Conservation (phyloP, 1,139 yeast genomes). For the Protomyces inouyei region DNA sequence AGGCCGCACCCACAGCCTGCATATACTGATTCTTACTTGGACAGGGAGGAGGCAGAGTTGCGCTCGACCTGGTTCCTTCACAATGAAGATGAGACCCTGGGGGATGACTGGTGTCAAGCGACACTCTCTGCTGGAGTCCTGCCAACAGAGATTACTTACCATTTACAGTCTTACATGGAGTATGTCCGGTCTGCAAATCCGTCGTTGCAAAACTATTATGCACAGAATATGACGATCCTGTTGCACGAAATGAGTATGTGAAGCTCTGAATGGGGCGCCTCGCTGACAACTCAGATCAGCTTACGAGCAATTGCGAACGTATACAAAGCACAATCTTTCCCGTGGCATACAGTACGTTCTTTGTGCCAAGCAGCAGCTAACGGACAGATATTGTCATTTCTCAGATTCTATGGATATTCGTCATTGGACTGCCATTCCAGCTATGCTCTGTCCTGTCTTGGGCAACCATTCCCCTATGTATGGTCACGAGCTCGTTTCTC, state of each 20-base stretch:
- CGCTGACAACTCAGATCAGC: constrained; percentile 4
- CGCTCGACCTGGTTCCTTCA: constrained; percentile 13
- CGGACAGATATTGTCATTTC: constrained; percentile 29
- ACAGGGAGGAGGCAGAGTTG: constrained; percentile 1
- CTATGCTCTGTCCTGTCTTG: constrained; percentile 29
- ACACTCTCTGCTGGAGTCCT: constrained; percentile 6
- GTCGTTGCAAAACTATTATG: constrained; percentile 3
- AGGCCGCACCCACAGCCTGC: neutral
- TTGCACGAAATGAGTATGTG: neutral
- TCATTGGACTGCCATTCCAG: constrained; percentile 32
- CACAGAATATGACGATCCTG: constrained; percentile 6
- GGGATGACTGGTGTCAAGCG: constrained; percentile 10
- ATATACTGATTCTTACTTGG: constrained; percentile 1
- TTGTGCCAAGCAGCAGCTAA: neutral
- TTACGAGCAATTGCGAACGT: constrained; percentile 27
- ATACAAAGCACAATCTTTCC: constrained; percentile 33
- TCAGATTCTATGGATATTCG: constrained; percentile 33
- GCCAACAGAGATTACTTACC: constrained; percentile 30
- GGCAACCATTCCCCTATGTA: constrained; percentile 33
- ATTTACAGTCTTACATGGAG: constrained; percentile 13
- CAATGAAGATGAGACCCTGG: neutral
- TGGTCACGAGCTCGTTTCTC: constrained; percentile 31
- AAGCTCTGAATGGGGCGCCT: neutral
- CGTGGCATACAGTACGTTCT: constrained; percentile 29
- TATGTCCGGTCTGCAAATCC: constrained; percentile 1